Evolutionary conservation across 306 rosid species (phyloP).

Genomic region (Prinsepia uniflora): DNA sequence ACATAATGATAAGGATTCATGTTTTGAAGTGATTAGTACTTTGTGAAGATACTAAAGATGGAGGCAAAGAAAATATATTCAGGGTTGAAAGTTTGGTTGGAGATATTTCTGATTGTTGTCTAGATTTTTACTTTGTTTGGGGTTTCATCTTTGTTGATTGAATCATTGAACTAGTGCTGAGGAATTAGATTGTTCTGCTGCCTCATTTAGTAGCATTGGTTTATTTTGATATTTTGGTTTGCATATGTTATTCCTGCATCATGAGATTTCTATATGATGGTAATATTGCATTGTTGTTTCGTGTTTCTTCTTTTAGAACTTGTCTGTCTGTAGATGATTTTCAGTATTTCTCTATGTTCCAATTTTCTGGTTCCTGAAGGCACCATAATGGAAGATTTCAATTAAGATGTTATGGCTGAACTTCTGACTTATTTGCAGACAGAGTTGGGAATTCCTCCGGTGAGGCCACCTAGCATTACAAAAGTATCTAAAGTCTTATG

Average conservation of each 20-base stretch:
- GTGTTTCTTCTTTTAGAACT: neutral
- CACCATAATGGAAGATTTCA: neutral
- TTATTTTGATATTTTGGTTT: neutral
- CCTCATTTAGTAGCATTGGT: neutral
- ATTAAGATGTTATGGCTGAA: neutral
- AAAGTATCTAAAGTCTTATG: conserved; percentile 74
- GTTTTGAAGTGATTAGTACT: neutral
- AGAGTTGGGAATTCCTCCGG: conserved; percentile 75
- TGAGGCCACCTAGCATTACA: conserved; percentile 51
- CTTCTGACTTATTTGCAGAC: conserved; percentile 11
- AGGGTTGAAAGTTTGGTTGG: neutral
- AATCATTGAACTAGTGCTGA: neutral
- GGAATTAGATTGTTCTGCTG: neutral
- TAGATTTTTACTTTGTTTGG: neutral
- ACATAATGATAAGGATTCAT: neutral
- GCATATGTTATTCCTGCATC: neutral
- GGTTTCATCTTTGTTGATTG: neutral
- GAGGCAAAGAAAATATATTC: neutral
- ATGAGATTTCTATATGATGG: neutral
- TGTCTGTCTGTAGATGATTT: neutral
- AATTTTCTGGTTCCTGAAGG: neutral
- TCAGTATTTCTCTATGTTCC: neutral
- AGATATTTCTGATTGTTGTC: neutral
- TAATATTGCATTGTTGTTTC: neutral
- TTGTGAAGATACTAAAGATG: neutral